These are phyloP conservation scores for Phyllosticta capitalensis DNA, from an alignment of 2,329 filamentous ascomycete species.

Conservation along the genomic window DNA sequence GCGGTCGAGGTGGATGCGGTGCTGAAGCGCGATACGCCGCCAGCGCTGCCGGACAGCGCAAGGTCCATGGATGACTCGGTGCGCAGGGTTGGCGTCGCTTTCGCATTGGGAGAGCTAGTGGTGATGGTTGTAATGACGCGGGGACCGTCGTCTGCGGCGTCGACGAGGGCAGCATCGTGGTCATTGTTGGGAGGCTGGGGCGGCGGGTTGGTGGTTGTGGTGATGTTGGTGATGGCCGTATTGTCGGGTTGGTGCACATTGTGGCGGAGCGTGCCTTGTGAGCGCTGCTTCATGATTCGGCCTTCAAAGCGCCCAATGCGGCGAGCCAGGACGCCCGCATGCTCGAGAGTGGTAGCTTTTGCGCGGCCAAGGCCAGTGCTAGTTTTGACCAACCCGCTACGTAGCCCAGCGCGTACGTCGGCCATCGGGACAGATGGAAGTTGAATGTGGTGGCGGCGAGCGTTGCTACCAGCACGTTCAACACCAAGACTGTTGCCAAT, in stretches of 20 bases:
- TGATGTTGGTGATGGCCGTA: neutral
- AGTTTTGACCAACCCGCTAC: neutral
- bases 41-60: neutral
- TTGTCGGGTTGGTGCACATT: neutral
- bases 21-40: neutral
- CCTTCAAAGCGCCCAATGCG: neutral
- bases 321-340: constrained; percentile 15
- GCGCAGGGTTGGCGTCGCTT: neutral
- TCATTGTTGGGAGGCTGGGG: neutral
- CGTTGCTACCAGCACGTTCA: constrained; percentile 37
- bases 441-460: constrained; percentile 32
- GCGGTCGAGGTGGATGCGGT: neutral
- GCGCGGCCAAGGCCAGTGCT: constrained; percentile 18
- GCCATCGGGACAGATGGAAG: constrained; percentile 15
- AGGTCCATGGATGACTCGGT: neutral
- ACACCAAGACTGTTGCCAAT: constrained; percentile 49
- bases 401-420: constrained; percentile 6
- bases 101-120: neutral
- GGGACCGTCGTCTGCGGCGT: neutral
- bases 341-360: constrained; percentile 20
- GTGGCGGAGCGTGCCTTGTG: neutral
- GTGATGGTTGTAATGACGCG: neutral
- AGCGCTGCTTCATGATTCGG: neutral
- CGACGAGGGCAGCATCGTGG: neutral
- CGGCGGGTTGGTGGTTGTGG: neutral